Base-by-base conservation (phyloP, 805 yeast species). In the Myxozyma kluyveri region DNA sequence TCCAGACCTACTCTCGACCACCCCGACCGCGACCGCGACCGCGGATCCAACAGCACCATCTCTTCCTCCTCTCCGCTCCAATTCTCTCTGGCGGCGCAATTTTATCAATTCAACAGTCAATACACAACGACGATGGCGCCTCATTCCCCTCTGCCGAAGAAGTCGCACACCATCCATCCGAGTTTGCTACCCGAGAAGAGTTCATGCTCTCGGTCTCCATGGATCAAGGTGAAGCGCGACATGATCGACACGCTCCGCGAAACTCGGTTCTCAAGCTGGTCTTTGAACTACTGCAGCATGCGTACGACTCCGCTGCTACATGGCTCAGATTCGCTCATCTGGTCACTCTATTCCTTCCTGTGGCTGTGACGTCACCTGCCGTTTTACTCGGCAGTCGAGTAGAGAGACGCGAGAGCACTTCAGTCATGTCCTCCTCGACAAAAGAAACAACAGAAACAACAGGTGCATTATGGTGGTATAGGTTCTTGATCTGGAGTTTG, bases 381-480 rank as follows among this genome's bases (percentile, higher is more conserved):
- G 61, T 74, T 1, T 62, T 67, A 41, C 57, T 78, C 41, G 88
- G 86, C 0, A 69, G 73, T 14, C 67, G 69, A 41, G 68, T 67
- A 18, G 38, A 45, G 1, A 49, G 51, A 1, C 52, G 61, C 33
- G 59, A 63, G 33, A 71, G 72, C 7, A 5, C 19, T 21, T n/a
- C 5, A 14, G 12, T 21, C 21, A 10, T 27, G 23, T 3, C 21
- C n/a, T 14, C 41, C 3, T 38, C 41, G 4, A 5, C 21, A 5
- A n/a, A 4, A 24, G 33, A 29, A 29, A 29, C 33, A 29, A 32
- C 40, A 42, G 80, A 77, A 19, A 74, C 83, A 31, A 64, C 75
- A 2, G 96, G 96, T 0, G 78, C 86, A 1, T 61, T 76, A 18
- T 37, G 81, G 19, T 91, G 97, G 96, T 90, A 78, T 68, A 69